Conservation (phyloP, 139 green algal species). For the Picochlorum costavermella region DNA sequence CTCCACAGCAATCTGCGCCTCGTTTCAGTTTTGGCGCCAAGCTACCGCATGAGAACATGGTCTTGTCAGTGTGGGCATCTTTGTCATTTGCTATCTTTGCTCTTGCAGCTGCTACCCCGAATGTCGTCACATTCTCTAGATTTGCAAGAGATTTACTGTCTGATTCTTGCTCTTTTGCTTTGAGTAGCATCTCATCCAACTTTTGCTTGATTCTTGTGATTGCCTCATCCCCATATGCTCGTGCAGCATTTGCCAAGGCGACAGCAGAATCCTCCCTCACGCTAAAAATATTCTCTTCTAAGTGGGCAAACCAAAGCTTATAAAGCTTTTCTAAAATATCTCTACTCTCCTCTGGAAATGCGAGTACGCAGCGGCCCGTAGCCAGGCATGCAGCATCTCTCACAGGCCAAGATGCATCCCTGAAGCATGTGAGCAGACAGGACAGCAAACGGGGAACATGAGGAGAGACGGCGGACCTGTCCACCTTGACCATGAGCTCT, state of each 20-base stretch:
- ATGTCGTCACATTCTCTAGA: constrained; percentile 56
- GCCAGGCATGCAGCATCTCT: constrained; percentile 42
- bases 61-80: constrained; percentile 48
- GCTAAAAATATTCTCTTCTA: constrained; percentile 83
- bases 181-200: constrained; percentile 43
- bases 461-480: constrained; percentile 44
- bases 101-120: constrained; percentile 48
- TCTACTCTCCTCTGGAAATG: constrained; percentile 47
- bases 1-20: constrained; percentile 64
- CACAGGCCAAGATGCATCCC: constrained; percentile 80
- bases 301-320: constrained; percentile 67
- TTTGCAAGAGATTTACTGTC: constrained; percentile 39
- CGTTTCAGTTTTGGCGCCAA: constrained; percentile 52
- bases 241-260: constrained; percentile 45
- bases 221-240: constrained; percentile 43
- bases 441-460: constrained; percentile 57
- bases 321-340: constrained; percentile 49
- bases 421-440: constrained; percentile 63
- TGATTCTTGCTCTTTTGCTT: constrained; percentile 51
- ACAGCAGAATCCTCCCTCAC: constrained; percentile 66
- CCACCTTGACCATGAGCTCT: constrained; percentile 81
- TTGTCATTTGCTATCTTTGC: constrained; percentile 35
- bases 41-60: constrained; percentile 68
- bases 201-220: constrained; percentile 26
- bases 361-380: constrained; percentile 39